These are phyloP conservation scores for Fragaria ananassa DNA, from an alignment of 306 rosid genomes.

Conservation along the genomic window DNA sequence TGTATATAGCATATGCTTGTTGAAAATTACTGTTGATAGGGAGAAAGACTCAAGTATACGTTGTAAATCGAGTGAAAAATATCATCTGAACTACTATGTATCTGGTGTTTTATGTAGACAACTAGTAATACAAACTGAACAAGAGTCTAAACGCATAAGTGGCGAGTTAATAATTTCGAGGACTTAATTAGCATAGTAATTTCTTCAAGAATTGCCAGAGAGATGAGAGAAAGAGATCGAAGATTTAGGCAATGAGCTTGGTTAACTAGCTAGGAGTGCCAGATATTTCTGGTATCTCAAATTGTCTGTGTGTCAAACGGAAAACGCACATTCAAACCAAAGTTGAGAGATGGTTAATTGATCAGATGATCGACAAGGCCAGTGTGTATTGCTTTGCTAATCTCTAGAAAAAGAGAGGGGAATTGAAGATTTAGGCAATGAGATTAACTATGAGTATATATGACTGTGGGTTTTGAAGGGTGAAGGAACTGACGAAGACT, in stretches of 20 bases:
- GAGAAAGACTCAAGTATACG: not conserved
- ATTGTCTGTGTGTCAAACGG: not conserved
- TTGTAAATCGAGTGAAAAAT: not conserved
- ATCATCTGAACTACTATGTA: not conserved
- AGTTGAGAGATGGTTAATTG: not conserved
- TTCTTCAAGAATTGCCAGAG: not conserved
- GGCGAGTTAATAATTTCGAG: not conserved
- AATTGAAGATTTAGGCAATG: slow-evolving; percentile 19
- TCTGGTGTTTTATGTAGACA: not conserved
- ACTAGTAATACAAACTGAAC: not conserved
- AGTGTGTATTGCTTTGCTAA: not conserved
- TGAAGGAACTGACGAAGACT: slow-evolving; percentile 34
- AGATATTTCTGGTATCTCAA: not conserved
- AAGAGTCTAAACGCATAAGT: not conserved
- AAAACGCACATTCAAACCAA: not conserved
- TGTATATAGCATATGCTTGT: not conserved
- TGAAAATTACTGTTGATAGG: not conserved
- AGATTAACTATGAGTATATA: slow-evolving; percentile 17
- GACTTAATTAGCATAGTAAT: not conserved
- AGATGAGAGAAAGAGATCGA: not conserved
- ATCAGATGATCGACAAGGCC: not conserved
- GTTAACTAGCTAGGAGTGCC: not conserved
- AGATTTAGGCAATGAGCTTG: not conserved
- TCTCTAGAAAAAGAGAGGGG: not conserved
- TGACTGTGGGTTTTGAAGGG: slow-evolving; percentile 37